Conservation (phyloP, 768 basidiomycete genomes). For the Lanmaoa rubissima region DNA sequence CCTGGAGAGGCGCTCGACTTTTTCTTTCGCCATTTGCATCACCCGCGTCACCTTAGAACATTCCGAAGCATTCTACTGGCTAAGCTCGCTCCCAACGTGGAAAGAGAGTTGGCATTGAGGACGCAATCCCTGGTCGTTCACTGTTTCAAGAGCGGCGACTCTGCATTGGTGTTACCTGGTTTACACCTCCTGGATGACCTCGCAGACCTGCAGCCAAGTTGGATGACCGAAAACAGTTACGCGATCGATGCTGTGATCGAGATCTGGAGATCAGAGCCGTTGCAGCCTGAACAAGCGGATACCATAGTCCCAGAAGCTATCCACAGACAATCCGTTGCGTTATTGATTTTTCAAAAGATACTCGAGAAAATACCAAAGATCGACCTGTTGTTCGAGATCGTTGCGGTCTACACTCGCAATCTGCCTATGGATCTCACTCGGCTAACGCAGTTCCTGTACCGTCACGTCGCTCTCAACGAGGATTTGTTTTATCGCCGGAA, state of each 20-base stretch:
- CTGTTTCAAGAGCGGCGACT: conserved; percentile 51
- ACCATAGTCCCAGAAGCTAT: conserved; percentile 47
- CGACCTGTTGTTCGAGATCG: conserved; percentile 86
- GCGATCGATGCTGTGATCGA: conserved; percentile 70
- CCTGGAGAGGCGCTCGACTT: conserved; percentile 82
- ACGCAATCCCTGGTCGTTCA: conserved; percentile 51
- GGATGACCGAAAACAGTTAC: conserved; percentile 66
- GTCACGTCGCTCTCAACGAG: conserved; percentile 74
- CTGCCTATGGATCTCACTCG: conserved; percentile 79
- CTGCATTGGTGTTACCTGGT: conserved; percentile 58
- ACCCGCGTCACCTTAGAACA: conserved; percentile 79
- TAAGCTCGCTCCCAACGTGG: conserved; percentile 70
- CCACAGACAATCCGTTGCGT: conserved; percentile 61
- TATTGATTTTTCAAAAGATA: conserved; percentile 75
- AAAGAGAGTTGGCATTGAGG: conserved; percentile 63
- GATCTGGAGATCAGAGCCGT: conserved; percentile 62
- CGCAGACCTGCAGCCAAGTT: conserved; percentile 58
- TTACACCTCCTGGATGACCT: conserved; percentile 79
- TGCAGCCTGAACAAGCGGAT: conserved; percentile 43
- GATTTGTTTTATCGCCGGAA: conserved; percentile 74
- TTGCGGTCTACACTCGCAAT: conserved; percentile 75
- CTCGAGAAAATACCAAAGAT: conserved; percentile 72
- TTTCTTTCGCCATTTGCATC: conserved; percentile 75
- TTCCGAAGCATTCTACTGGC: conserved; percentile 81
- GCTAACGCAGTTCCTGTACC: conserved; percentile 82